These are phyloP conservation scores for Thyridium curvatum DNA, from an alignment of 2,329 filamentous ascomycete genomes.

Conservation along the genomic window DNA sequence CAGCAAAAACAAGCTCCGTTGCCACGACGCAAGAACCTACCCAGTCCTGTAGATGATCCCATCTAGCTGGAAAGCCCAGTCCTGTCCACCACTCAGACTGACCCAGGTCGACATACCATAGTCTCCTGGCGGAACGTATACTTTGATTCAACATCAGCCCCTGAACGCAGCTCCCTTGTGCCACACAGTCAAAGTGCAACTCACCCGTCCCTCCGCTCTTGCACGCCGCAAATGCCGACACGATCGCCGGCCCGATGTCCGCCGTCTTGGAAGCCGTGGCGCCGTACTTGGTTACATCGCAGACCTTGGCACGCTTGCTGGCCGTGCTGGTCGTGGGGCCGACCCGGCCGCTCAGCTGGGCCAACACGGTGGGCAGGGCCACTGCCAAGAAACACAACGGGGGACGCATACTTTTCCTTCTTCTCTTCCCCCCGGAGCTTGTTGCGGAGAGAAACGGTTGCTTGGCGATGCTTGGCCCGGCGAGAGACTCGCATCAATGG, in stretches of 20 bases:
- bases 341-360: conserved; percentile 32
- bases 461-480: too few relatives aligned
- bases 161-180: too few relatives aligned
- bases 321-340: conserved; percentile 34
- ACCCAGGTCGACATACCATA: conserved; percentile 14
- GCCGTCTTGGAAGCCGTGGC: conserved; percentile 42
- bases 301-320: conserved; percentile 37
- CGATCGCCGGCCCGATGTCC: conserved; percentile 41
- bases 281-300: conserved; percentile 46
- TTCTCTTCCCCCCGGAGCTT: too few relatives aligned
- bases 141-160: background rate
- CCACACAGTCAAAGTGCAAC: too few relatives aligned
- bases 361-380: conserved; percentile 6
- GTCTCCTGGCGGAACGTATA: conserved; percentile 12
- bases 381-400: too few relatives aligned
- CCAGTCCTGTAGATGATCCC: conserved; percentile 12
- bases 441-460: too few relatives aligned
- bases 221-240: conserved; percentile 42
- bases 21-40: conserved; percentile 2
- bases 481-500: too few relatives aligned
- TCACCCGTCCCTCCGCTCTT: conserved; percentile 32
- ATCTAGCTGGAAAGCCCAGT: conserved; percentile 11
- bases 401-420: too few relatives aligned
- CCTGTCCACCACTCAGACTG: conserved; percentile 8
- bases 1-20: too few relatives aligned